Evolutionary conservation across 2,329 filamentous ascomycete species (phyloP), one percentile per base, ranked within the genome.

Genomic region (Trichoderma sp.): DNA sequence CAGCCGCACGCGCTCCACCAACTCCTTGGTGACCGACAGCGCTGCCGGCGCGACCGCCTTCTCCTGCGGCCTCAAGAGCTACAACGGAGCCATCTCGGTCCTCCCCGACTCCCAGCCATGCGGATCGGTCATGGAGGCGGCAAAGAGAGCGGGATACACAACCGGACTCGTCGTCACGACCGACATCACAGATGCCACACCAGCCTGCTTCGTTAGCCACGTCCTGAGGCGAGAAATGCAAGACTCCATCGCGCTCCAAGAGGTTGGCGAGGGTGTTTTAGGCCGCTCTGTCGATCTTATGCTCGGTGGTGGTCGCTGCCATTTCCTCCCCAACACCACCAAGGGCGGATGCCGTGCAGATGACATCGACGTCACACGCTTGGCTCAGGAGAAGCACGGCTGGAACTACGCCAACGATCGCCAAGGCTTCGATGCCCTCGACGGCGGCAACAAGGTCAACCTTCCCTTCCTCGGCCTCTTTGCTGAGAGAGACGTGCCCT

Each of bases 31-130:
- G 64, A 99, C 96, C 1, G 96, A 99, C 80, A 97, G 92, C 70
- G 96, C 96, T 5, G 96, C 96, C n/a, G 96, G 96, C 47, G 96
- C 96, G 3, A 99, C 96, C 0, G 96, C 96, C 0, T 99, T 99
- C 79, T 94, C 93, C 3, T 99, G 96, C 76, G 95, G 89, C 24
- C 82, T 86, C 77, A 99, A 99, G 87, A 97, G 91, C 79, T 99
- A 99, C 83, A 99, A 99, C 77, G 94, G 94, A 59, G 96, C 96
- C 73, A 98, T 99, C 74, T 92, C 93, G 11, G 91, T 97, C 66
- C 85, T 96, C 19, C 94, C 94, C 0, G 91, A 96, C 79, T 89
- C 92, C 73, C 88, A 89, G 35, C 93, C 96, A 5, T 99, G 96
- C 79, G 96, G 95, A 8, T 97, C 94, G 21, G 93, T 90, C 4